Evolutionary conservation across 805 yeast species (phyloP), one percentile per base, ranked within the genome.

Genomic region (Lachancea mirantina): DNA sequence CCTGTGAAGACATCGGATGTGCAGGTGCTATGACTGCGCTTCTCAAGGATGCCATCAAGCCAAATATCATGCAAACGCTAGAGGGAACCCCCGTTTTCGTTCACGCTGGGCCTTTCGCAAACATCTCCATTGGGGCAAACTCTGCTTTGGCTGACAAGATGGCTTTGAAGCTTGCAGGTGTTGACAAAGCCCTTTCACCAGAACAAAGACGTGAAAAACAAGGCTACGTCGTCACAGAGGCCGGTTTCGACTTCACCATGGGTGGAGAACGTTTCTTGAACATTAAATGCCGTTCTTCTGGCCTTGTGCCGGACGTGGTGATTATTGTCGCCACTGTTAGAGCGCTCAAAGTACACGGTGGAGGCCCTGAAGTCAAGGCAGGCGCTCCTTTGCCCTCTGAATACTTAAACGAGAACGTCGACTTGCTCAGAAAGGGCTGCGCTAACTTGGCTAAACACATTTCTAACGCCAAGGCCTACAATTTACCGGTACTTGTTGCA

Each of bases 211-310:
- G 62, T 31, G 67, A 67, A 35, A 71, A 70, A 49, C 71, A 70
- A 45, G 92, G 94, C 41, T 82, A 73, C 47, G 94, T 82, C 40
- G 80, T 82, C 34, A 82, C 94, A 29, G 94, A 82, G 59, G 94
- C 94, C 13, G 94, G 94, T 41, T 82, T 82, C 62, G 94, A 82
- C 60, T 82, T 82, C 68, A 82, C 92, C 32, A 82, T 82, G 94
- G 94, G 94, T 55, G 94, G 94, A 58, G 94, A 82, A 65, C 68
- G 94, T 62, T 82, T 82, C 60, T 67, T 79, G 58, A 80, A 82
- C 61, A 82, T 82, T 63, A 82, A 82, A 59, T 78, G 88, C 57
- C 72, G 92, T 55, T 70, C 87, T 7, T 76, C 84, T n/a, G 92
- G 89, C 6, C 65, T 81, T 41, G 67, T 67, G 19, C 94, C 94